phyloP scores from a whole-genome alignment of 352 stramenopile genomes.

The Pythium rishiriense region DNA sequence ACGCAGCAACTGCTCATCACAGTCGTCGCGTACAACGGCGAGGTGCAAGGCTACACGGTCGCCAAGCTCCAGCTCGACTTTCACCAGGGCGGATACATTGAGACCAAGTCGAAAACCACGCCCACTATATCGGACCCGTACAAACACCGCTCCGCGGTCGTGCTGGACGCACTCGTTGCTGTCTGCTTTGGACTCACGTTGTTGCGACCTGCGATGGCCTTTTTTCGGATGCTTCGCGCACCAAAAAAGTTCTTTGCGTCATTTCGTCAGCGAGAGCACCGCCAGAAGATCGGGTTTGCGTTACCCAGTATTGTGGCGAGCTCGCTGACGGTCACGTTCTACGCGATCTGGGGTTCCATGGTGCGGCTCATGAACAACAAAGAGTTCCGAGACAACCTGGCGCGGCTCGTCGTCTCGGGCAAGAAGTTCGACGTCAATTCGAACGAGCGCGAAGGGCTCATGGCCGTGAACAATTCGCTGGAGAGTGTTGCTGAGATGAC shows the following conservation, averaged over 20 bases:
- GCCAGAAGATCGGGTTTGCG: not conserved
- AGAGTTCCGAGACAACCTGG: constrained; percentile 45
- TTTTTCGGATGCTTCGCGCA: not conserved
- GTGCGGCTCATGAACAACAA: constrained; percentile 40
- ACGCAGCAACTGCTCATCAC: constrained; percentile 37
- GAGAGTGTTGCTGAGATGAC: constrained; percentile 32
- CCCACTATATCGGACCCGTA: constrained; percentile 34
- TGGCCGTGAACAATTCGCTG: constrained; percentile 29
- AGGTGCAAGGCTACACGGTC: constrained; percentile 35
- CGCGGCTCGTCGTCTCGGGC: constrained; percentile 35
- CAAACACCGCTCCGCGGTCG: constrained; percentile 16
- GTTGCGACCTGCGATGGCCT: not conserved
- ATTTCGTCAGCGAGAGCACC: not conserved
- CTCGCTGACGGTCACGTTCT: constrained; percentile 28
- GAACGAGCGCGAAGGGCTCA: constrained; percentile 31
- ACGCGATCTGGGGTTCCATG: constrained; percentile 36
- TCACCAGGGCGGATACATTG: constrained; percentile 30
- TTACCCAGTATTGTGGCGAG: constrained; percentile 8
- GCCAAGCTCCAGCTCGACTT: constrained; percentile 33
- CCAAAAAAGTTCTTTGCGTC: not conserved
- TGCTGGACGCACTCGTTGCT: constrained; percentile 31
- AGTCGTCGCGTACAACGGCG: constrained; percentile 39
- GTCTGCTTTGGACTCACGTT: constrained; percentile 23
- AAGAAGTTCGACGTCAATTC: constrained; percentile 37
- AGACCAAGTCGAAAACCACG: constrained; percentile 21